Evolutionary conservation across 306 rosid species (phyloP).

Genomic region (Pterocarpus macrocarpus): DNA sequence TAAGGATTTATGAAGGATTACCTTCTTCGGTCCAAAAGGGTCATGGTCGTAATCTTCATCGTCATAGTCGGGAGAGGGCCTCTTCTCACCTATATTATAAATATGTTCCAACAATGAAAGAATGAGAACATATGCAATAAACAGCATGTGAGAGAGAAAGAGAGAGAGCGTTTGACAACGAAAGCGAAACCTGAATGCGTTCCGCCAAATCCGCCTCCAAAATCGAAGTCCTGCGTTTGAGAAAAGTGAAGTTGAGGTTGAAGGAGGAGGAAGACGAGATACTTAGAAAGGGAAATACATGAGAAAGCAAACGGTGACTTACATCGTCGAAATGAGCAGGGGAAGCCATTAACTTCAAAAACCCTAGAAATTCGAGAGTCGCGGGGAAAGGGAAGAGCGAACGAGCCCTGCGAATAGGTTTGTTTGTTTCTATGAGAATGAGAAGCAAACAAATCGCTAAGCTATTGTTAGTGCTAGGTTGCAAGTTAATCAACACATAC

Average conservation of each 20-base stretch:
- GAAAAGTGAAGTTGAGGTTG: constrained; percentile 5
- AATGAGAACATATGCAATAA: no score
- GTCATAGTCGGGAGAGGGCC: constrained; percentile 75
- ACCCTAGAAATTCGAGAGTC: constrained; percentile 27
- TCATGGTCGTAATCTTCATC: constrained; percentile 65
- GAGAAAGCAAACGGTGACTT: constrained; percentile 20
- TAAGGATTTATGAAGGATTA: neutral
- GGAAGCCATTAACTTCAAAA: constrained; percentile 50
- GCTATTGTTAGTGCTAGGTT: no score
- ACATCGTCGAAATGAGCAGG: constrained; percentile 58
- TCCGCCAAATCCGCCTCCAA: constrained; percentile 75
- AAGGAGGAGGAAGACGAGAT: neutral
- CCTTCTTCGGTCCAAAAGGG: constrained; percentile 73
- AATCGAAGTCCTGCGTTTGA: constrained; percentile 79
- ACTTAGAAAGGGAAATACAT: no score
- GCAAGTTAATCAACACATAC: no score
- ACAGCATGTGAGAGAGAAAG: no score
- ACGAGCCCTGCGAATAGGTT: neutral
- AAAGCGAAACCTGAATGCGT: constrained; percentile 54
- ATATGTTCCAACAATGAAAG: no score
- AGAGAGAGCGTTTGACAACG: no score
- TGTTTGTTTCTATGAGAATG: no score
- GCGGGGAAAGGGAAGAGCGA: neutral
- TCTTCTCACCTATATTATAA: constrained; percentile 55
- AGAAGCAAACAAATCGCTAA: no score